Evolutionary conservation across 306 rosid species (phyloP).

Genomic region (Elaeagnus macrophylla): DNA sequence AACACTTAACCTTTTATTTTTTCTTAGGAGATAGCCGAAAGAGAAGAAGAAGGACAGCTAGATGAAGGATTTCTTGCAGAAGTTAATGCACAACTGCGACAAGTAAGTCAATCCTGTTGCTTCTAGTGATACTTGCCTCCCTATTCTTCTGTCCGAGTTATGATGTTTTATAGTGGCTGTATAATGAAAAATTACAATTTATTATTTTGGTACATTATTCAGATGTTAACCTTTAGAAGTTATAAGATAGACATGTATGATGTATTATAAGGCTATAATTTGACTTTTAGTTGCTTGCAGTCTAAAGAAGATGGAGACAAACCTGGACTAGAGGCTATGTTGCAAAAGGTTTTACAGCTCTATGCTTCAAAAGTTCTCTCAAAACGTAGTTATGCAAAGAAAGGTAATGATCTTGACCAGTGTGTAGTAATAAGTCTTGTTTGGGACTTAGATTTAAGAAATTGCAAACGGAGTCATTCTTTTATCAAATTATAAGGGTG

Average conservation of each 20-base stretch:
- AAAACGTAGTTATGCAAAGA: constrained; percentile 67
- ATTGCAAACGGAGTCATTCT: no score
- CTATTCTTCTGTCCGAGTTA: neutral
- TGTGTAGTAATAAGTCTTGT: neutral
- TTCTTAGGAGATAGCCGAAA: constrained; percentile 57
- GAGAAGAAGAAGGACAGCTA: constrained; percentile 77
- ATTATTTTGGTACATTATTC: constrained; percentile 3
- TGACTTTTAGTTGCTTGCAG: constrained; percentile 37
- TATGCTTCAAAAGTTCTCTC: constrained; percentile 84
- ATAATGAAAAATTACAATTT: neutral
- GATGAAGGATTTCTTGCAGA: constrained; percentile 94
- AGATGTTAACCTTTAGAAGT: neutral
- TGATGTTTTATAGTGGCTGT: constrained; percentile 2
- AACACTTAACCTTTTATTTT: constrained; percentile 1
- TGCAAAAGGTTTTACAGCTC: constrained; percentile 87
- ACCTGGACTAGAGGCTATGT: constrained; percentile 96
- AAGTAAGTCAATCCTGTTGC: constrained; percentile 40
- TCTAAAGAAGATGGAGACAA: constrained; percentile 93
- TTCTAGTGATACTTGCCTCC: constrained; percentile 11
- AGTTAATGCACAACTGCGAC: constrained; percentile 86
- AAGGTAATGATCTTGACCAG: constrained; percentile 31
- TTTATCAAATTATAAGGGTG: no score
- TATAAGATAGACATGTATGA: constrained; percentile 6
- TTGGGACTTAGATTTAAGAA: no score
- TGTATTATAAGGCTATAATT: constrained; percentile 2